Conservation (phyloP, 2,329 filamentous ascomycete species). For the Zymoseptoria ardabiliae region DNA sequence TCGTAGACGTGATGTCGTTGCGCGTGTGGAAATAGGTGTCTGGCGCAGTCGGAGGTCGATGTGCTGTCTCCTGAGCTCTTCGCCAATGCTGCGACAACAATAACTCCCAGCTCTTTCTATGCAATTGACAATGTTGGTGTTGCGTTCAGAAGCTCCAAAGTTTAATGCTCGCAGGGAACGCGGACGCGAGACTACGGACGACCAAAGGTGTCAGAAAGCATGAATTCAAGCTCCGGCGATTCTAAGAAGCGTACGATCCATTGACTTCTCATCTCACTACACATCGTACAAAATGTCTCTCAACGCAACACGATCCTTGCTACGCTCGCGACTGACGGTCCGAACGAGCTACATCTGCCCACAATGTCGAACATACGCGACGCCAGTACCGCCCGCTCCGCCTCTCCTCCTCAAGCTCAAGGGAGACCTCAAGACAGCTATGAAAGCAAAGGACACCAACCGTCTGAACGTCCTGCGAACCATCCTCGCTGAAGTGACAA, state of each 20-base stretch:
- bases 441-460: slow-evolving; percentile 45
- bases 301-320: slow-evolving; percentile 11
- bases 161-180: slow-evolving; percentile 1
- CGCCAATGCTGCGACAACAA: not conserved
- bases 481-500: slow-evolving; percentile 63
- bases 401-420: slow-evolving; percentile 40
- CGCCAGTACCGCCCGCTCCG: slow-evolving; percentile 24
- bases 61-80: not conserved
- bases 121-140: not conserved
- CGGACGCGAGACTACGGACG: not conserved
- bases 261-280: not conserved
- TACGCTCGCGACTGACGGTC: slow-evolving; percentile 8
- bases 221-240: not conserved
- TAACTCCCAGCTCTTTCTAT: not conserved
- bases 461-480: slow-evolving; percentile 62
- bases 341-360: slow-evolving; percentile 17
- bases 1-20: not conserved
- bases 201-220: not conserved
- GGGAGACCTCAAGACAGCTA: slow-evolving; percentile 41
- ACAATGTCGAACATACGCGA: slow-evolving; percentile 22
- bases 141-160: not conserved
- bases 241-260: no score
- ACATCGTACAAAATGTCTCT: slow-evolving; percentile 12
- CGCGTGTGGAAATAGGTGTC: not conserved
- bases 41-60: not conserved